Conservation (phyloP, 805 yeast genomes). For the Kuraishia capsulata region DNA sequence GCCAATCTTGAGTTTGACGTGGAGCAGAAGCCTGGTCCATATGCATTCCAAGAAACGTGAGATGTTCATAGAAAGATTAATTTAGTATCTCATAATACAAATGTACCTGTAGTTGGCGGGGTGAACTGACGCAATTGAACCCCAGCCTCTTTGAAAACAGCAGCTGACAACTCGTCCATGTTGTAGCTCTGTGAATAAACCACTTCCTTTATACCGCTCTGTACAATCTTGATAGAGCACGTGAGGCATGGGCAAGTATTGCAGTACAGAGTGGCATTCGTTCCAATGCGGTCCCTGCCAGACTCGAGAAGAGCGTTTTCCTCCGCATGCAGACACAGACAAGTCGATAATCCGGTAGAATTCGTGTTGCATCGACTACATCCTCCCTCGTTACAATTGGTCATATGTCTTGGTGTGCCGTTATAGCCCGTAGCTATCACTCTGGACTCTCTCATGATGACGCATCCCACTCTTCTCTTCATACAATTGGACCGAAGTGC, state of each 20-base stretch:
- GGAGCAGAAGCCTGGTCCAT: slow-evolving; percentile 49
- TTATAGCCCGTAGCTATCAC: slow-evolving; percentile 96
- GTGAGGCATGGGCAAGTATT: slow-evolving; percentile 97
- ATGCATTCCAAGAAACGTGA: slow-evolving; percentile 36
- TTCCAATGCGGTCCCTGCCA: slow-evolving; percentile 78
- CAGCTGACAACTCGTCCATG: slow-evolving; percentile 76
- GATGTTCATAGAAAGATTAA: background rate
- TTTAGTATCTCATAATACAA: background rate
- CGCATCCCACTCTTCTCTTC: slow-evolving; percentile 97
- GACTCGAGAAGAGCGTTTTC: slow-evolving; percentile 93
- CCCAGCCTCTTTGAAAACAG: slow-evolving; percentile 67
- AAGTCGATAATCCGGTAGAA: slow-evolving; percentile 59
- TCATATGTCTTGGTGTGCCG: slow-evolving; percentile 87
- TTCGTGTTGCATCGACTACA: slow-evolving; percentile 83
- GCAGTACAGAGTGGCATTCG: slow-evolving; percentile 66
- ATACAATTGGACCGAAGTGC: slow-evolving; percentile 91
- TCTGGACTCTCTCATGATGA: slow-evolving; percentile 74
- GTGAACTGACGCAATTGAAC: slow-evolving; percentile 57
- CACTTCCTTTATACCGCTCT: slow-evolving; percentile 83
- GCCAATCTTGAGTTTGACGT: slow-evolving; percentile 41
- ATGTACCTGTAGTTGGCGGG: slow-evolving; percentile 23
- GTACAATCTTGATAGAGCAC: slow-evolving; percentile 91
- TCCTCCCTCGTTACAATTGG: slow-evolving; percentile 94
- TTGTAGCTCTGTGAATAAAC: slow-evolving; percentile 88
- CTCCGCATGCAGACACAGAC: slow-evolving; percentile 94